Conservation (phyloP, 345 rosid genomes). For the Passiflora organensis region DNA sequence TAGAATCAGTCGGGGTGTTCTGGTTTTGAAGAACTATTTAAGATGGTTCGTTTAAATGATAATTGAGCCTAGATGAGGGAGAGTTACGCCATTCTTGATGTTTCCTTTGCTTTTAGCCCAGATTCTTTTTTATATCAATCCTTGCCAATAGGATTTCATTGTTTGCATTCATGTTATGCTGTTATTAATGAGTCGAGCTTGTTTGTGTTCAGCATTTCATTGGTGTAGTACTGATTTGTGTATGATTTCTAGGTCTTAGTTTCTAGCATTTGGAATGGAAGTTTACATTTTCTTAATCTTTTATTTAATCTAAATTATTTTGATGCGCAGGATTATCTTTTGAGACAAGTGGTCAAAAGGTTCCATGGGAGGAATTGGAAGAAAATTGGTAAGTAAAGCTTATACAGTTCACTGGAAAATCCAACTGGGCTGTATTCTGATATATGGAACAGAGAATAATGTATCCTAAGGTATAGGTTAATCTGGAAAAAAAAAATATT, state of each 20-base stretch:
- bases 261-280: not conserved
- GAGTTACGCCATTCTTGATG: not conserved
- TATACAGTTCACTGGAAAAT: not conserved
- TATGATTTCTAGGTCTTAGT: not conserved
- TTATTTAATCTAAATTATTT: not conserved
- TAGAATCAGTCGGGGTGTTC: not conserved
- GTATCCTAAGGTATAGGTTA: too few relatives aligned
- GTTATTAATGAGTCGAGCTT: too few relatives aligned
- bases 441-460: not conserved
- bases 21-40: not conserved
- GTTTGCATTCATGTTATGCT: too few relatives aligned
- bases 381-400: conserved; percentile 15
- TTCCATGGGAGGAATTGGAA: conserved; percentile 27
- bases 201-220: too few relatives aligned
- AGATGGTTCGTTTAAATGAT: not conserved
- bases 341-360: conserved; percentile 15
- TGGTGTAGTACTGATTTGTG: too few relatives aligned
- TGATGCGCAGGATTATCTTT: conserved; percentile 21
- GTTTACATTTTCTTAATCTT: not conserved
- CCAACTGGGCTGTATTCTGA: not conserved
- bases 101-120: not conserved
- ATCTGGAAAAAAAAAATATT: not conserved
- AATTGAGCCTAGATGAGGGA: too few relatives aligned
- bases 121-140: not conserved
- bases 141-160: too few relatives aligned